Percentiles rank a stretch among this genome's conserved stretches.
These are phyloP conservation scores for Aspergillus transmontanensis DNA, from an alignment of 2,329 filamentous ascomycete species.

Conservation along the genomic window DNA sequence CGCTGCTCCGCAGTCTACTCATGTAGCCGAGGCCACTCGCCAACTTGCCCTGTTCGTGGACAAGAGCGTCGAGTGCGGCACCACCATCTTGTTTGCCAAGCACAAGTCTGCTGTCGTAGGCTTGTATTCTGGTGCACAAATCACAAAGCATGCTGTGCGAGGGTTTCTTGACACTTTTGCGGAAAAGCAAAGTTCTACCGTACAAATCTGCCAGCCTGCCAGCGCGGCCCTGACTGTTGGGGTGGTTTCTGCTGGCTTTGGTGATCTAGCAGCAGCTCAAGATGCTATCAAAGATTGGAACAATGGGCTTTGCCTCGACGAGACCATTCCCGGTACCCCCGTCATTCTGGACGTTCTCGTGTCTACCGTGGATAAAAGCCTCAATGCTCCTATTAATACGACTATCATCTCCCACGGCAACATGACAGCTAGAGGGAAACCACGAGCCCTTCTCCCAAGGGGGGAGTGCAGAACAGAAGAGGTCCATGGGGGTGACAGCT, in stretches of 20 bases:
- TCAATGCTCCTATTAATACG: not conserved
- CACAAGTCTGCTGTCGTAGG: not conserved
- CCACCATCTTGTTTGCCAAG: not conserved
- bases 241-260: not conserved
- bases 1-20: not conserved
- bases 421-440: not conserved
- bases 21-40: not conserved
- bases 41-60: not conserved
- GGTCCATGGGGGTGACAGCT: conserved; percentile 6
- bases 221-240: not conserved
- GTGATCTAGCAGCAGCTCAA: not conserved
- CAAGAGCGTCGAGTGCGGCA: not conserved
- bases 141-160: not conserved
- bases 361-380: not conserved
- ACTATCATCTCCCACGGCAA: not conserved
- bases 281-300: not conserved
- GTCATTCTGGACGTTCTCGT: not conserved
- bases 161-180: not conserved
- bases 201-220: not conserved
- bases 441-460: not conserved
- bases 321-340: not conserved
- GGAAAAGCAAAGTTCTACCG: not conserved
- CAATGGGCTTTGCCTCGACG: not conserved
- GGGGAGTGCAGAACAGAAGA: not conserved
- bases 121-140: not conserved